Base-by-base conservation (phyloP, 306 rosid species). In the Erythrophleum fordii region DNA sequence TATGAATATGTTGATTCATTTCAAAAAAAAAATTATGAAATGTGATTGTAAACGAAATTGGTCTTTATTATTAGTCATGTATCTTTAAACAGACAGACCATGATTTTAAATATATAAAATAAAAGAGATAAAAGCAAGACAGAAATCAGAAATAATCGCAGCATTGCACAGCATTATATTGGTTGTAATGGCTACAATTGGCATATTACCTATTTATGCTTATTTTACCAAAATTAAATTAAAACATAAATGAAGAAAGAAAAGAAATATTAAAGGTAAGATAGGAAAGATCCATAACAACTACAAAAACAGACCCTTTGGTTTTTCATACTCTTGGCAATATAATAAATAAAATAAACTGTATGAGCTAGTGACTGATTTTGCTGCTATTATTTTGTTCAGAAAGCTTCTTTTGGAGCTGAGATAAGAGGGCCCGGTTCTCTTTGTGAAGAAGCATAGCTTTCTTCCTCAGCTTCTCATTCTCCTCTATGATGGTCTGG, bases 401-500 rank as follows among this genome's bases (percentile, higher is more conserved):
- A 62, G 91, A 87, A 52, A 86, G 76, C 77, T 83, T 87, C 14
- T 79, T 78, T 80, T 90, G 93, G 53, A 95, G 91, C 78, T 89
- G 94, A 64, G 90, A 85, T 17, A 86, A 83, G 81, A 95, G 86
- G 53, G 82, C 87, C 65, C 91, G 94, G 77, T 95, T 93, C 87
- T 95, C 99, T 72, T 90, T 84, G 73, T 83, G 92, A 78, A 95
- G 91, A 77, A 95, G 88, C 86, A 90, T 82, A 17, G 97, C 97
- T 83, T 84, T 88, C 84, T 88, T 87, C 77, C 92, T 93, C 72
- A 95, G 86, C 93, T 87, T 90, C 80, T 88, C 91, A 55, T 95
- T 95, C 89, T 91, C 94, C 62, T 90, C 91, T 82, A 91, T 89
- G 74, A 95, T 89, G 69, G 70, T 89, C 72, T 92, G 81, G 58